Percentiles rank a stretch among this genome's conserved stretches.
phyloP scores from a whole-genome alignment of 768 basidiomycete genomes.

The Suillus occidentalis region DNA sequence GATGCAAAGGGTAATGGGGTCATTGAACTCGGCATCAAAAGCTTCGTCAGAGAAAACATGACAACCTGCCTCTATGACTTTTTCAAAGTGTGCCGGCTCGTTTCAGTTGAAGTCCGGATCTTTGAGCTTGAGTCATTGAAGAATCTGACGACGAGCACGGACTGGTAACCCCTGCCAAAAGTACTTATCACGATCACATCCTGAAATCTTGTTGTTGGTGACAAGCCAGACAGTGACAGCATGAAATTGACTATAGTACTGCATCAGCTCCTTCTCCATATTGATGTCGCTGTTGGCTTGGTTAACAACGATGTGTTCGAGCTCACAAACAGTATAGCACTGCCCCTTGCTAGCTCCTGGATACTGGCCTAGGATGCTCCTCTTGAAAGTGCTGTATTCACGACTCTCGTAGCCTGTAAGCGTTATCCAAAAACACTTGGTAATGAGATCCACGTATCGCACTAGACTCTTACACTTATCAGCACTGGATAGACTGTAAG shows the following conservation, averaged over 20 bases:
- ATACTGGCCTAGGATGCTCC: background rate
- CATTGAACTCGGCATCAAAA: too few relatives aligned
- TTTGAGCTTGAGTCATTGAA: background rate
- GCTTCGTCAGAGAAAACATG: too few relatives aligned
- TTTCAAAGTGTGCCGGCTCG: too few relatives aligned
- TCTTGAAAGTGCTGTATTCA: slow-evolving; percentile 5
- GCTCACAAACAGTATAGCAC: background rate
- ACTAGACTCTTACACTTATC: slow-evolving; percentile 8
- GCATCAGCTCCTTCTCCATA: background rate
- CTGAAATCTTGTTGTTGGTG: slow-evolving; percentile 5
- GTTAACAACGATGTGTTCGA: background rate
- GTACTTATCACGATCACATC: background rate
- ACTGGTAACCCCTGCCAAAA: background rate
- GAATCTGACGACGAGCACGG: background rate
- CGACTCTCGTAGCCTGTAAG: slow-evolving; percentile 4
- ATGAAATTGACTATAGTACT: slow-evolving; percentile 4
- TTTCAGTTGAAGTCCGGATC: background rate
- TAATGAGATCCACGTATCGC: background rate
- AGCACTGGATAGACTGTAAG: background rate
- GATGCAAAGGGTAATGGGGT: too few relatives aligned
- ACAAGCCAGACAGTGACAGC: slow-evolving; percentile 3
- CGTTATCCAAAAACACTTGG: slow-evolving; percentile 5
- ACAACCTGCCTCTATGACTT: too few relatives aligned
- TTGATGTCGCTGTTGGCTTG: slow-evolving; percentile 1
- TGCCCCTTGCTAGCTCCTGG: slow-evolving; percentile 7